Conservation (phyloP, 2,329 filamentous ascomycete genomes). For the Sarocladiaceae sp. region DNA sequence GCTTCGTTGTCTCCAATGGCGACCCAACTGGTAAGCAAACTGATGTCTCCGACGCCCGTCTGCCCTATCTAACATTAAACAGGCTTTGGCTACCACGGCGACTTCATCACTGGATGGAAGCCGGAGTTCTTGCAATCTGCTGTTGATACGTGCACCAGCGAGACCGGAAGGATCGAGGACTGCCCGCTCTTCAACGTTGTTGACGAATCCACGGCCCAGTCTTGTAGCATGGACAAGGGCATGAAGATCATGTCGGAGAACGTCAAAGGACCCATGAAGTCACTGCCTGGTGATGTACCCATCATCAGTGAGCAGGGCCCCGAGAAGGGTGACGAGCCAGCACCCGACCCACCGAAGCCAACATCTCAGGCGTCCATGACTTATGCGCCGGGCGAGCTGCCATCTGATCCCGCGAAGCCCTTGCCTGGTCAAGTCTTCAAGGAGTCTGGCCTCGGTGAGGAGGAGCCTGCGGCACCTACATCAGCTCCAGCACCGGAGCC, state of each 20-base stretch:
- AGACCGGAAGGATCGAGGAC: conserved; percentile 64
- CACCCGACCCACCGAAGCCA: conserved; percentile 13
- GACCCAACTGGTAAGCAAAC: conserved; percentile 69
- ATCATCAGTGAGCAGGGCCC: conserved; percentile 31
- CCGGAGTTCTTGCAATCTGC: conserved; percentile 63
- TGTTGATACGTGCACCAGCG: conserved; percentile 70
- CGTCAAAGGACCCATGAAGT: conserved; percentile 46
- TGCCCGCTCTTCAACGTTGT: conserved; percentile 74
- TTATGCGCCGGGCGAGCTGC: conserved; percentile 31
- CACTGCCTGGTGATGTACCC: conserved; percentile 61
- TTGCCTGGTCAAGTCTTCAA: conserved; percentile 42
- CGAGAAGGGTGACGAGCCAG: conserved; percentile 11
- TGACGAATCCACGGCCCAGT: conserved; percentile 46
- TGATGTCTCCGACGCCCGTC: too few relatives aligned
- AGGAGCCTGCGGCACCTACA: conserved; percentile 16
- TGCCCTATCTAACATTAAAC: background rate
- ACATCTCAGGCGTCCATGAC: conserved; percentile 25
- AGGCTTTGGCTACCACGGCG: conserved; percentile 74
- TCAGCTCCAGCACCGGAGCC: conserved; percentile 3
- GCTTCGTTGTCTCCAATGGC: conserved; percentile 74
- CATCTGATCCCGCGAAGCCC: conserved; percentile 26
- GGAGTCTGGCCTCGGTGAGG: conserved; percentile 18
- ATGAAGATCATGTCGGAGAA: conserved; percentile 27
- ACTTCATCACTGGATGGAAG: conserved; percentile 80
- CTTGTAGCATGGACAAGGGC: conserved; percentile 55